Evolutionary conservation across 768 basidiomycete species (phyloP), one percentile per base, ranked within the genome.

Genomic region (Phlegmacium glaucopus): DNA sequence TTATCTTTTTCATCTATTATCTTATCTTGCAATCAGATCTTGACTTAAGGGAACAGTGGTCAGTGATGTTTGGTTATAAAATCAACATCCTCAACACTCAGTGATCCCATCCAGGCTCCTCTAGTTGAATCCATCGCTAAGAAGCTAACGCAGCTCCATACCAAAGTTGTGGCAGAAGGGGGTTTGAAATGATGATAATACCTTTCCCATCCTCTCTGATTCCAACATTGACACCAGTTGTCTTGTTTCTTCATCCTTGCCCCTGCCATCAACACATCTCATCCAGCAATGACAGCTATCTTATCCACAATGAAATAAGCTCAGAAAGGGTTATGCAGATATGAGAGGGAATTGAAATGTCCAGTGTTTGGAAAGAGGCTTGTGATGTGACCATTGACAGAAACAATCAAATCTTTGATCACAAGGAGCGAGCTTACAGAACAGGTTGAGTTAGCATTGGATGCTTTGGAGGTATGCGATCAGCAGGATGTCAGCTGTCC

Each of bases 141-240:
- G 70, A 90, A 90, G 59, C 72, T 92, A 9, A 76, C 82, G 0
- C 88, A 90, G 56, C 66, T 90, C 10, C 91, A 86, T 60, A 93
- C 88, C n/a, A 90, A 88, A 57, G 74, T 87, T 27, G 87, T 90
- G n/a, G 90, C 90, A 2, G 88, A 90, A 66, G 86, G 81, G 81
- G 80, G 12, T 62, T 80, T 0, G 78, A 83, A 25, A 78, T 80
- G 41, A 66, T 72, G 18, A 71, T 75, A 34, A 65, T 71, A 5
- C 76, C 78, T 0, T 85, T 87, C 60, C 78, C 83, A 0, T 66
- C 76, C 0, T 68, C 72, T 4, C 61, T 85, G 7, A 70, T 82
- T 12, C 62, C 68, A 9, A 74, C 74, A 2, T 72, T 92, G 27
- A 67, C 69, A 9, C 85, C 86, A 2, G 72, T 93, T 36, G 82